phyloP scores from a whole-genome alignment of 1,139 yeast species.

The Ogataea hybrid region DNA sequence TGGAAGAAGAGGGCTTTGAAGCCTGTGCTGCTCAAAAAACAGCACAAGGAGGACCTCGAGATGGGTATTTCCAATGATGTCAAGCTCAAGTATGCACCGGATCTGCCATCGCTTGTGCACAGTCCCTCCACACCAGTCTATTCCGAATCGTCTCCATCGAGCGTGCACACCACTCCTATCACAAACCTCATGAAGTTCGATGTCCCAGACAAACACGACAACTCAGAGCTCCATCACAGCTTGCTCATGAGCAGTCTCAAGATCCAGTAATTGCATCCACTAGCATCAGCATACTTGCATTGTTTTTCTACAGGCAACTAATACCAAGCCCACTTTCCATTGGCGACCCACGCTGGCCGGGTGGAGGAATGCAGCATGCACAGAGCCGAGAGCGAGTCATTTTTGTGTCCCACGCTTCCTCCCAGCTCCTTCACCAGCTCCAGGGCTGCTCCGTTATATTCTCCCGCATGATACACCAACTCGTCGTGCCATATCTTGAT shows the following conservation, averaged over 20 bases:
- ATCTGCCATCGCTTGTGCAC: conserved; percentile 15
- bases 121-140: conserved; percentile 13
- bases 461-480: conserved; percentile 12
- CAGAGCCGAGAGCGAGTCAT: conserved; percentile 23
- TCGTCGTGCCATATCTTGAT: conserved; percentile 26
- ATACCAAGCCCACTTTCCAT: conserved; percentile 32
- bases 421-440: conserved; percentile 7
- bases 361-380: conserved; percentile 12
- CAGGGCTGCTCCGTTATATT: conserved; percentile 2
- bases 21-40: conserved; percentile 4
- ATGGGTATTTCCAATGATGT: conserved; percentile 8
- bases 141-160: conserved; percentile 8
- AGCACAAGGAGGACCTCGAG: conserved; percentile 8
- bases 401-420: conserved; percentile 13
- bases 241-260: conserved; percentile 15
- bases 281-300: conserved; percentile 1
- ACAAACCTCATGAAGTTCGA: conserved; percentile 11
- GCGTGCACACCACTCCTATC: conserved; percentile 12
- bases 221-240: neutral
- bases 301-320: conserved; percentile 5
- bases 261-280: conserved; percentile 11
- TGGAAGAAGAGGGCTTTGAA: neutral
- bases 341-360: conserved; percentile 24
- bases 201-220: conserved; percentile 8
- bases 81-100: neutral